These are phyloP conservation scores for Fusarium cicatricum DNA, from an alignment of 2,329 filamentous ascomycete species.

Conservation along the genomic window DNA sequence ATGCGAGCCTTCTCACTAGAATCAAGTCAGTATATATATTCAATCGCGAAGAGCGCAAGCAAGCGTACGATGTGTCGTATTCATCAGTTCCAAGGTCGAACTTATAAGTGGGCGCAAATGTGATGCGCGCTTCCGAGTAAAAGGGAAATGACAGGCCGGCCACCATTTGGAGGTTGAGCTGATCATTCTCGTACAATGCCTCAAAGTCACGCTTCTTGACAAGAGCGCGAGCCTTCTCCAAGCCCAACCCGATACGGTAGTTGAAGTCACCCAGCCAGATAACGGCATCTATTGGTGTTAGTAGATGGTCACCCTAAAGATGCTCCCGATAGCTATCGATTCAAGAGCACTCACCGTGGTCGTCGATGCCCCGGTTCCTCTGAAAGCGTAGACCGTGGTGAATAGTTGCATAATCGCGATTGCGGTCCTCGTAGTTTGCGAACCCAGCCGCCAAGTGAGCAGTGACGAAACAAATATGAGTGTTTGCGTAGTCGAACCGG, in stretches of 20 bases:
- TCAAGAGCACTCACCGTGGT: slow-evolving; percentile 70
- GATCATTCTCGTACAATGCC: slow-evolving; percentile 88
- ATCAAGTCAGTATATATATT: slow-evolving; percentile 22
- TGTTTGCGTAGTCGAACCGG: slow-evolving; percentile 92
- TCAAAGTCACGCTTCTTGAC: slow-evolving; percentile 78
- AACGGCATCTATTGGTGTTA: slow-evolving; percentile 64
- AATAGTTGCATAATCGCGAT: slow-evolving; percentile 91
- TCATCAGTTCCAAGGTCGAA: slow-evolving; percentile 88
- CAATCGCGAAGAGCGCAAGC: too few species aligned
- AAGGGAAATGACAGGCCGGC: slow-evolving; percentile 88
- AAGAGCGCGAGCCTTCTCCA: slow-evolving; percentile 79
- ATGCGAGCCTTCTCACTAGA: slow-evolving; percentile 87
- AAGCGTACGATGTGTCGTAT: slow-evolving; percentile 88
- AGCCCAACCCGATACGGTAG: slow-evolving; percentile 87
- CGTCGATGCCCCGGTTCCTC: slow-evolving; percentile 86
- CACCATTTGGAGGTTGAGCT: slow-evolving; percentile 97
- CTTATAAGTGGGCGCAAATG: slow-evolving; percentile 94
- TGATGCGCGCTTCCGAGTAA: slow-evolving; percentile 89
- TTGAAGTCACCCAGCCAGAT: slow-evolving; percentile 99
- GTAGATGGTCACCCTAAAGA: slow-evolving; percentile 29
- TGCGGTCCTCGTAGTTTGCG: slow-evolving; percentile 94
- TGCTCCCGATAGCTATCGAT: background rate
- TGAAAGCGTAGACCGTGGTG: slow-evolving; percentile 89
- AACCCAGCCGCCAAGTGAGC: slow-evolving; percentile 97
- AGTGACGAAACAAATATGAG: slow-evolving; percentile 92